Evolutionary conservation across 1,284 basidiomycete genomes (phyloP), one percentile per base, ranked within the genome.

Genomic region (Trichosporon inkin): DNA sequence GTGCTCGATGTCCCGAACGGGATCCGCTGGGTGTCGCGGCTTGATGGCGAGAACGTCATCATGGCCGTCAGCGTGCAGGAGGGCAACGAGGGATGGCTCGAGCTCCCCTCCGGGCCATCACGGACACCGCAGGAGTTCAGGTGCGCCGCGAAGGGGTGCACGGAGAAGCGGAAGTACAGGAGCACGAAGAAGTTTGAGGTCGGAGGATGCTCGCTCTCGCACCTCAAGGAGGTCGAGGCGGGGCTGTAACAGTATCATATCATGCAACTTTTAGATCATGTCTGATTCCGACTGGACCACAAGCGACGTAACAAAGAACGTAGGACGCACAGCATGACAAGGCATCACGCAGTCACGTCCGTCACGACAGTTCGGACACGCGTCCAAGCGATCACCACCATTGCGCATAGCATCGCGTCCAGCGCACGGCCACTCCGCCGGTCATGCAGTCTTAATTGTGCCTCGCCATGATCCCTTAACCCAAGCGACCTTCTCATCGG

Each of bases 191-290:
- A 82, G 61, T 83, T 81, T 70, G 72, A 80, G 56, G 78, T 71
- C 55, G 84, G 84, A 0, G 84, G 84, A 2, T 86, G 85, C 68
- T 81, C 81, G 10, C 78, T 85, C 70, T 72, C 71, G 38, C 79
- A 80, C 62, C 64, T 80, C 28, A 77, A 75, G 57, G 56, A 62
- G 56, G 68, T 79, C 2, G 71, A 77, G 58, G 66, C 62, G 49
- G 47, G 55, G 28, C 32, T 44, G 54, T 55, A 41, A 19, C 38
- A 28, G 22, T 51, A 32, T 16, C 47, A 16, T 40, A n/a, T 11
- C n/a, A 51, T 57, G 47, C 24, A 36, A 52, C 32, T 19, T 22
- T 32, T 49, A 49, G 44, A 49, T 34, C 28, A 52, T 14, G 34
- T 52, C 47, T 19, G 20, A 16, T 35, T 17, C 19, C 35, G 17